Conservation (phyloP, 257 asterid genomes). For the Solanum habrochaites region DNA sequence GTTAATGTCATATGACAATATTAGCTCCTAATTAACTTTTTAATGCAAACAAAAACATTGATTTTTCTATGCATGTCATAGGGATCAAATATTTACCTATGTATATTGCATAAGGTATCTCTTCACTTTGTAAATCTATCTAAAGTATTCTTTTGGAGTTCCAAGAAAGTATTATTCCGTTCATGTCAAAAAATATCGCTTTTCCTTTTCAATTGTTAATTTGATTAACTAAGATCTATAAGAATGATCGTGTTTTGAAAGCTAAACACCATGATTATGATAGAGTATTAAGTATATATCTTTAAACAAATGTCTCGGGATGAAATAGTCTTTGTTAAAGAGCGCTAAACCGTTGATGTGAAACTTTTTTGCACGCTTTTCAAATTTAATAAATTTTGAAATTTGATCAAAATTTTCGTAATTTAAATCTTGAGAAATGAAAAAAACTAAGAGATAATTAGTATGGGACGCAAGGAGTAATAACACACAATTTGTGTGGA, state of each 20-base stretch:
- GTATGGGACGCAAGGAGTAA: neutral
- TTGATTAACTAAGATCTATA: neutral
- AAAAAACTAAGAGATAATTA: neutral
- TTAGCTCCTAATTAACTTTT: neutral
- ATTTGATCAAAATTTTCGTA: neutral
- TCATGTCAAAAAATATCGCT: neutral
- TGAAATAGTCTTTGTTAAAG: neutral
- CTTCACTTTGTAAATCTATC: neutral
- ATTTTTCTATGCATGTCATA: neutral
- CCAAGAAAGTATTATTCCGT: neutral
- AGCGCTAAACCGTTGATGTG: rapidly evolving
- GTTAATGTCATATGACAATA: neutral
- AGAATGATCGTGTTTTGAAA: too few species aligned
- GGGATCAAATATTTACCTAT: neutral
- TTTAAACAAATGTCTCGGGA: neutral
- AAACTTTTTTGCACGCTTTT: rapidly evolving
- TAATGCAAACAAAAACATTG: neutral
- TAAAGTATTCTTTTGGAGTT: neutral
- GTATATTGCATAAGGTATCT: too few species aligned
- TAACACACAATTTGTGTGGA: neutral
- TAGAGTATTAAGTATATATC: neutral
- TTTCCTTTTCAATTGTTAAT: neutral
- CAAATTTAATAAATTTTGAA: neutral
- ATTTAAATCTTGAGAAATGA: neutral
- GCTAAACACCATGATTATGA: neutral